A percentile compares a stretch with the other conserved stretches of the same genome.
phyloP scores from a whole-genome alignment of 2,329 filamentous ascomycete species.

The Colletotrichum siamense region DNA sequence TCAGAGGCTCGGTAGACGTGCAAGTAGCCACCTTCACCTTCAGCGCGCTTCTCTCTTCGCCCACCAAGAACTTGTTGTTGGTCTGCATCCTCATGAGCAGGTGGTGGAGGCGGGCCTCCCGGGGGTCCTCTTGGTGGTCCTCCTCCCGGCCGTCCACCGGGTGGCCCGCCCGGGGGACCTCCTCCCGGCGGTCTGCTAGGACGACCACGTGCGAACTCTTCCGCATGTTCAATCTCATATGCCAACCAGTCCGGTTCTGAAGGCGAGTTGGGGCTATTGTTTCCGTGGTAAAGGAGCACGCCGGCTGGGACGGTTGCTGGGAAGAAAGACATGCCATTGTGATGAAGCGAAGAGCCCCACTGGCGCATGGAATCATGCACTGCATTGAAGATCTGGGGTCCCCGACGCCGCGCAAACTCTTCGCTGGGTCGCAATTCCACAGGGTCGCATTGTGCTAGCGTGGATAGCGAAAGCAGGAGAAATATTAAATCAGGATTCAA shows the following conservation, averaged over 20 bases:
- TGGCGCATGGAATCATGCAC: constrained; percentile 66
- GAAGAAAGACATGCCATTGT: constrained; percentile 70
- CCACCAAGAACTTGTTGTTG: background rate
- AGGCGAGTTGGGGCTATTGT: constrained; percentile 41
- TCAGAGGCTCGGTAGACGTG: constrained; percentile 58
- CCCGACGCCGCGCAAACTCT: background rate
- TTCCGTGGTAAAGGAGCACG: constrained; percentile 64
- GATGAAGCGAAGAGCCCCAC: constrained; percentile 66
- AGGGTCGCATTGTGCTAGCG: background rate
- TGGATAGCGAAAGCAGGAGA: background rate
- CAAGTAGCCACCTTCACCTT: constrained; percentile 46
- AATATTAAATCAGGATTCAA: background rate
- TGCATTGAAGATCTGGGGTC: constrained; percentile 59
- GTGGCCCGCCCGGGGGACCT: background rate
- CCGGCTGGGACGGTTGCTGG: constrained; percentile 58
- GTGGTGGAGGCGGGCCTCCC: background rate
- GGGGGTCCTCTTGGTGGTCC: background rate
- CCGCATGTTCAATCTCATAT: constrained; percentile 68
- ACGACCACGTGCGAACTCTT: constrained; percentile 51
- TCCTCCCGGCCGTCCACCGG: background rate
- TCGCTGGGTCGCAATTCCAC: background rate
- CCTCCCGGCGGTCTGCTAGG: background rate
- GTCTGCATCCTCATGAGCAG: background rate
- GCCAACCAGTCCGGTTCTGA: constrained; percentile 64
- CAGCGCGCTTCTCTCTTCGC: background rate